Evolutionary conservation across 2,329 filamentous ascomycete genomes (phyloP).

Genomic region (Colletotrichum tanaceti): DNA sequence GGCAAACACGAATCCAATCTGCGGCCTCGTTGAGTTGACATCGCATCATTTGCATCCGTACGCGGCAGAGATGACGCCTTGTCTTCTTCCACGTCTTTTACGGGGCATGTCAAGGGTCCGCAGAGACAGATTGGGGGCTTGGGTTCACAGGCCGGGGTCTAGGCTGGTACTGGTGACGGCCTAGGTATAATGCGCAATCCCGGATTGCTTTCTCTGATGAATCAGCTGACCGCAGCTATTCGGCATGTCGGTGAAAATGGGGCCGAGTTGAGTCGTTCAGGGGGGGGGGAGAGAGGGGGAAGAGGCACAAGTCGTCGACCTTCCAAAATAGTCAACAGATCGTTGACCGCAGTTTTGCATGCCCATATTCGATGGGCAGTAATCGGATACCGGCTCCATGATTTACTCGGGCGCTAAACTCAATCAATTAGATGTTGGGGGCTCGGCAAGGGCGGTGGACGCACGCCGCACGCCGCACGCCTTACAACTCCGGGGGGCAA

Average conservation of each 20-base stretch:
- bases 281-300: too few species aligned
- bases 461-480: too few species aligned
- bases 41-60: too few species aligned
- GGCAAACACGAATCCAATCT: constrained; percentile 28
- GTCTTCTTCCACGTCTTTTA: not conserved
- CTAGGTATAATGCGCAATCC: not conserved
- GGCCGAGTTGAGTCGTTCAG: constrained; percentile 1
- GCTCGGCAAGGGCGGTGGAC: not conserved
- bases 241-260: constrained; percentile 6
- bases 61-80: too few species aligned
- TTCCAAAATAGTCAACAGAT: not conserved
- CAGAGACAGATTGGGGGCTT: not conserved
- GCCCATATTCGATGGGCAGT: not conserved
- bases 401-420: not conserved
- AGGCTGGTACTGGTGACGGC: not conserved
- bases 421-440: not conserved
- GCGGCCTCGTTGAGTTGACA: not conserved
- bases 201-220: not conserved
- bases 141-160: too few species aligned
- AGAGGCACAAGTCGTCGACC: too few species aligned
- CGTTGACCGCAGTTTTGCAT: not conserved
- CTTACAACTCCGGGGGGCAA: too few species aligned
- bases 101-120: not conserved
- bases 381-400: not conserved
- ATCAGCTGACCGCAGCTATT: not conserved